Evolutionary conservation across 371 early-diverging fungal genomes (phyloP).

Genomic region (Mortierella sp.): DNA sequence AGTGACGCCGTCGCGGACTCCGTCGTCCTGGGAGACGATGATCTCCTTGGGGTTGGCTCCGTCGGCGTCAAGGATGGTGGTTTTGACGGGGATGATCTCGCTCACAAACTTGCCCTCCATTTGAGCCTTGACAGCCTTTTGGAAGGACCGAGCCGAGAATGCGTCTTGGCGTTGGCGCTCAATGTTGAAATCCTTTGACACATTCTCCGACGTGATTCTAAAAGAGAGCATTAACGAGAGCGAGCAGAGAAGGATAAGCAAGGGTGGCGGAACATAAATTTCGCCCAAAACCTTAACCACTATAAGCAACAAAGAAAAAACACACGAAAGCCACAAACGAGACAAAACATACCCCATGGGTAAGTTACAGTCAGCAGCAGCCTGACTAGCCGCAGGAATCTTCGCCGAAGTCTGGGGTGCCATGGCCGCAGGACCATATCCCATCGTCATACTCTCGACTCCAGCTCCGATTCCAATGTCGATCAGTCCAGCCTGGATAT

Average conservation of each 20-base stretch:
- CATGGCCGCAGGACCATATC: slow-evolving; percentile 88
- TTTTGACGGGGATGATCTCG: slow-evolving; percentile 94
- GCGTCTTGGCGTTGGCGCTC: slow-evolving; percentile 90
- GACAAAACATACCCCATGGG: slow-evolving; percentile 82
- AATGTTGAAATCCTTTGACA: slow-evolving; percentile 88
- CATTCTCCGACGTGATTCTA: slow-evolving; percentile 95
- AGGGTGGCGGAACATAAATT: background rate
- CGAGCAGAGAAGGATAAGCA: background rate
- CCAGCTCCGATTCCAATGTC: slow-evolving; percentile 98
- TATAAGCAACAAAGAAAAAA: background rate
- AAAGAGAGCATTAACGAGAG: slow-evolving; percentile 9
- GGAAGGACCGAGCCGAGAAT: slow-evolving; percentile 87
- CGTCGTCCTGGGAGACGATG: slow-evolving; percentile 89
- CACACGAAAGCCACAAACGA: slow-evolving; percentile 26
- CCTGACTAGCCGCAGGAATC: slow-evolving; percentile 73
- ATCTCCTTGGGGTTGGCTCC: slow-evolving; percentile 77
- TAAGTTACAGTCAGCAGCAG: slow-evolving; percentile 86
- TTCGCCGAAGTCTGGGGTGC: slow-evolving; percentile 78
- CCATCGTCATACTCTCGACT: slow-evolving; percentile 97
- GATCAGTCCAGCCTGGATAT: slow-evolving; percentile 93
- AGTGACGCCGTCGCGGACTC: slow-evolving; percentile 89
- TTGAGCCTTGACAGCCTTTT: slow-evolving; percentile 88
- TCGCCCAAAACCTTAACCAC: background rate
- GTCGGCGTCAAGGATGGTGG: slow-evolving; percentile 70
- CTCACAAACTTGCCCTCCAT: slow-evolving; percentile 90